Evolutionary conservation across 805 yeast species (phyloP).

Genomic region (Saturnispora ahearnii): DNA sequence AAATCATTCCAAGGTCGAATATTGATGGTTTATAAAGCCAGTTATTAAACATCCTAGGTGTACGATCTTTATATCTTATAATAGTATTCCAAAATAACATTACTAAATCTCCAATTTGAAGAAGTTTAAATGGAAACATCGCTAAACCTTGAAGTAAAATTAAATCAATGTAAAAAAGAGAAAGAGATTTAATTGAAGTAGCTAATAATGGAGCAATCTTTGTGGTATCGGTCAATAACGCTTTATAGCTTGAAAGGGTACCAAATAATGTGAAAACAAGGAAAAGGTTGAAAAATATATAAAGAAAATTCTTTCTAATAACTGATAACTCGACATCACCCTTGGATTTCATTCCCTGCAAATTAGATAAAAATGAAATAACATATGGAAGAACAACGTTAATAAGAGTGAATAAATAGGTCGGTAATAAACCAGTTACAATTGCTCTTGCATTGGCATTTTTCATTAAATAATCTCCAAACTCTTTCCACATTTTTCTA

Average conservation of each 20-base stretch:
- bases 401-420: slow-evolving; percentile 47
- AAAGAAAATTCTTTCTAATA: slow-evolving; percentile 49
- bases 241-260: slow-evolving; percentile 50
- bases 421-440: slow-evolving; percentile 56
- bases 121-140: slow-evolving; percentile 49
- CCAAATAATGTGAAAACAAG: slow-evolving; percentile 55
- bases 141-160: slow-evolving; percentile 65
- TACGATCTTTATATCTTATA: slow-evolving; percentile 29
- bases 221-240: slow-evolving; percentile 49
- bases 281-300: slow-evolving; percentile 52
- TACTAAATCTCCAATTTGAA: slow-evolving; percentile 47
- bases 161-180: slow-evolving; percentile 48
- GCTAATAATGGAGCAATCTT: slow-evolving; percentile 50
- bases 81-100: slow-evolving; percentile 36
- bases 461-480: slow-evolving; percentile 42
- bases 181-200: slow-evolving; percentile 40
- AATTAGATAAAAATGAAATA: slow-evolving; percentile 39
- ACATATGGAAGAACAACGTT: slow-evolving; percentile 48
- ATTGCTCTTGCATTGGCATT: slow-evolving; percentile 45
- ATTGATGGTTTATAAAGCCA: slow-evolving; percentile 48
- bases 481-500: slow-evolving; percentile 48
- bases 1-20: slow-evolving; percentile 51
- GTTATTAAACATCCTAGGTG: slow-evolving; percentile 45
- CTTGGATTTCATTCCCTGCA: slow-evolving; percentile 46
- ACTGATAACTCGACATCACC: slow-evolving; percentile 53